Conservation (phyloP, 768 basidiomycete genomes). For the Pulveroboletus sp. region DNA sequence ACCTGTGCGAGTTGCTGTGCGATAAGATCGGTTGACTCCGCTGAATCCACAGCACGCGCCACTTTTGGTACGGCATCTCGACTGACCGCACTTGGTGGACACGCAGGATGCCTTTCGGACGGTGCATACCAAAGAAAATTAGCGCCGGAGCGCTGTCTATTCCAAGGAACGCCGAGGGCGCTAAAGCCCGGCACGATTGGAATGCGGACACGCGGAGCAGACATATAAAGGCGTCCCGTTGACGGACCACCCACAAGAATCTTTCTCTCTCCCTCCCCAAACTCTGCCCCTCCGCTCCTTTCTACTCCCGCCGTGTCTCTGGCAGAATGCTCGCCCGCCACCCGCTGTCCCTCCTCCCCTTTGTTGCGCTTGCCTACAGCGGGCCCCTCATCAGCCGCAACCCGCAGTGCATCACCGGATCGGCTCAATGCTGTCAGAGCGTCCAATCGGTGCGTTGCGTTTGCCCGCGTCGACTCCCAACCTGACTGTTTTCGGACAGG, state of each 20-base stretch:
- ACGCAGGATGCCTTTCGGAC: no score
- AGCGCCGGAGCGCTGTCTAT: neutral
- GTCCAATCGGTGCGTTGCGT: constrained; percentile 15
- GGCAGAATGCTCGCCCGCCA: constrained; percentile 13
- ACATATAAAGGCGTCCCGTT: constrained; percentile 19
- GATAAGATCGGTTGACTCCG: constrained; percentile 3
- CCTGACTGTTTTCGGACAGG: constrained; percentile 13
- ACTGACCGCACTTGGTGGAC: neutral
- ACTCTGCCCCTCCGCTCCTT: constrained; percentile 22
- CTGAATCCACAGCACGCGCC: neutral
- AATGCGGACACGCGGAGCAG: constrained; percentile 1
- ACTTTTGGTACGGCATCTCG: neutral
- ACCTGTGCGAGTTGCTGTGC: constrained; percentile 1
- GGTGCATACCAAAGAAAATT: neutral
- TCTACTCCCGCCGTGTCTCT: constrained; percentile 4
- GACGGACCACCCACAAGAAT: constrained; percentile 6
- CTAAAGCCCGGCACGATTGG: constrained; percentile 8
- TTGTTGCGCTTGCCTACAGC: constrained; percentile 16
- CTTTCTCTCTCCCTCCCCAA: constrained; percentile 4
- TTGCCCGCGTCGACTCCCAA: neutral
- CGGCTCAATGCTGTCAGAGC: constrained; percentile 21
- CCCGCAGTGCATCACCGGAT: constrained; percentile 21
- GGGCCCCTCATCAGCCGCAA: constrained; percentile 25
- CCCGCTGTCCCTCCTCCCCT: constrained; percentile 13
- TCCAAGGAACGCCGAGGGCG: constrained; percentile 5